Evolutionary conservation across 179 eudicot genomes (phyloP), one percentile per base, ranked within the genome.

Genomic region (Beta corolliflora): DNA sequence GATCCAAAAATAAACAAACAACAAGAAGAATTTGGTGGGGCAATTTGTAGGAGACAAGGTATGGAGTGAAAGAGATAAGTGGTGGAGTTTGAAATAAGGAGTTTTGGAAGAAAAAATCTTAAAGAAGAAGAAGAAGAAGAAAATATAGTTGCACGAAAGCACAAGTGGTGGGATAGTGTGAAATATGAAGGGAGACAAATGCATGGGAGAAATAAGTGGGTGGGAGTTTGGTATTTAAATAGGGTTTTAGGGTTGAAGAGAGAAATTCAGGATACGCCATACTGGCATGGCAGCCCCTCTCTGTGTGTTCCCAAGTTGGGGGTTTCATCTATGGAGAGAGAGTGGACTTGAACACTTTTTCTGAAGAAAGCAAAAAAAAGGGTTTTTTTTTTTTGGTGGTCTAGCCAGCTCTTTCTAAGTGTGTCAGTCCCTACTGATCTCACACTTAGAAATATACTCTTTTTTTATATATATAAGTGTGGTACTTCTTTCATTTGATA

Each of bases 121-220:
- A 46, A 15, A 25, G 58, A 45, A 3, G 16, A 50, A 59, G 71
- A 58, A 72, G 50, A 46, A 15, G 25, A 45, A 25, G 19, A 72
- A 55, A 2, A 53, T 29, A 72, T 71, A n/a, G 25, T 68, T 41
- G 75, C 58, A 73, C 61, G 60, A 71, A 68, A 63, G 58, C 31
- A 75, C 76, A 60, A 79, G 75, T 68, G 45, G 69, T 31, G 76
- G 56, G 71, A 73, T 68, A 77, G 59, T 53, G 46, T 14, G 53
- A 11, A 63, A 71, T 36, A 52, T 56, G 84, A 59, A 78, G 80
- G 77, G 41, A 78, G 80, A 84, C 85, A 88, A 77, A 71, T 84
- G 85, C 88, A 86, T 88, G 82, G 86, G 88, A 77, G 83, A 80
- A 82, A 79, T 73, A 48, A 81, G 80, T 70, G 80, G 75, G 83